A percentile compares a stretch with the other conserved stretches of the same genome.
Conservation (phyloP, 257 asterid species). For the Nicotiana sylvestris region DNA sequence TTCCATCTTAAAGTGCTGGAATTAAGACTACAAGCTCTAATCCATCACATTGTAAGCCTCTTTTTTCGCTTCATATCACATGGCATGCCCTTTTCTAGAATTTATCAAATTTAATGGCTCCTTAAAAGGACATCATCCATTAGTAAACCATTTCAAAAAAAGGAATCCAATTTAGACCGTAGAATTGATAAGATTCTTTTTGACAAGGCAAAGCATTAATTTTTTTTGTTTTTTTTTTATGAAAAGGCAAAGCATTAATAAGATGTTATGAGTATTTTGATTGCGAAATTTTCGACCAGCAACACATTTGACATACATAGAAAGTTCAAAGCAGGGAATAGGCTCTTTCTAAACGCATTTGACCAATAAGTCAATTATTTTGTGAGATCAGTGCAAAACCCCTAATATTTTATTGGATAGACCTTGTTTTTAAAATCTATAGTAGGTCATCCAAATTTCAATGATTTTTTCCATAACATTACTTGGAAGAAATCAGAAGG, state of each 20-base stretch:
- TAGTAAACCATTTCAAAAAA: background rate
- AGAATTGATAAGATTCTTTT: background rate
- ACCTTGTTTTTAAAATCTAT: background rate
- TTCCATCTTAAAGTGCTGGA: background rate
- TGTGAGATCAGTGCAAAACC: background rate
- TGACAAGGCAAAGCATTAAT: background rate
- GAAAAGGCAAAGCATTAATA: background rate
- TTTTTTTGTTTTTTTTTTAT: too few relatives aligned
- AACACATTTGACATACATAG: background rate
- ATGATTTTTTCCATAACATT: background rate
- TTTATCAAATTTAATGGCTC: background rate
- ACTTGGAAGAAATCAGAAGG: background rate
- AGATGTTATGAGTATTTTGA: background rate
- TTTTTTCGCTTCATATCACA: background rate
- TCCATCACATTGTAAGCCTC: background rate
- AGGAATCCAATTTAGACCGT: background rate
- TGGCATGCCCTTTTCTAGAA: background rate
- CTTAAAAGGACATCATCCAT: background rate
- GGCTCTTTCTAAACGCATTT: background rate
- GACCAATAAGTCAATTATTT: background rate
- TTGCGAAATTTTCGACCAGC: background rate
- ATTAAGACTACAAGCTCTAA: background rate
- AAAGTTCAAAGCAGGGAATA: background rate
- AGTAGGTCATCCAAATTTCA: background rate
- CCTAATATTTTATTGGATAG: background rate